A percentile compares a stretch with the other conserved stretches of the same genome.
Conservation (phyloP, 2,329 filamentous ascomycete species). For the Venturia aucupariae region DNA sequence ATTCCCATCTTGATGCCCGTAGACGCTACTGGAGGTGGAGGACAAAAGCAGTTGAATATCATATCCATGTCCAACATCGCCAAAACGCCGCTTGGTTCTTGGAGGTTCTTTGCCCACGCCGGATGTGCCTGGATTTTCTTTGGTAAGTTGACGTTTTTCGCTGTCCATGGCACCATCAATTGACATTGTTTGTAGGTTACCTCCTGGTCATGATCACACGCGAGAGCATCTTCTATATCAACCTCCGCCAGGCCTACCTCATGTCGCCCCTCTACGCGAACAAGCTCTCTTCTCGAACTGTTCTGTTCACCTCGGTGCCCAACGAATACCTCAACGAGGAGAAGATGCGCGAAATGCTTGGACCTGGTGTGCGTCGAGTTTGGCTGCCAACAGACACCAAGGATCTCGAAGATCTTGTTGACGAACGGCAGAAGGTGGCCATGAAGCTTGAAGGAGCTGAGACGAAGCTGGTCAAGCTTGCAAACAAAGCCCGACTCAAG, state of each 20-base stretch:
- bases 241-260: slow-evolving; percentile 39
- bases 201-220: slow-evolving; percentile 36
- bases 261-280: slow-evolving; percentile 35
- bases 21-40: slow-evolving; percentile 34
- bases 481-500: slow-evolving; percentile 63
- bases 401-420: slow-evolving; percentile 35
- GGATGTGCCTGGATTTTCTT: slow-evolving; percentile 35
- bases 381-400: slow-evolving; percentile 40
- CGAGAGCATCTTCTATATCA: slow-evolving; percentile 39
- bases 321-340: slow-evolving; percentile 30
- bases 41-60: slow-evolving; percentile 29
- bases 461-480: slow-evolving; percentile 38
- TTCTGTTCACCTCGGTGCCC: slow-evolving; percentile 40
- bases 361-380: slow-evolving; percentile 30
- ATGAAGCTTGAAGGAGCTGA: slow-evolving; percentile 36
- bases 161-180: too few relatives aligned
- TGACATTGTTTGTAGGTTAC: slow-evolving; percentile 17
- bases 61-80: slow-evolving; percentile 32
- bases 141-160: slow-evolving; percentile 28
- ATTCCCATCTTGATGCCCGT: slow-evolving; percentile 40
- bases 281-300: slow-evolving; percentile 38
- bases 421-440: slow-evolving; percentile 34
- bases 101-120: slow-evolving; percentile 16
- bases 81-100: slow-evolving; percentile 15
- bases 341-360: slow-evolving; percentile 31